Base-by-base conservation (phyloP, 108 stramenopile species). In the Nannochloropsis granulata region DNA sequence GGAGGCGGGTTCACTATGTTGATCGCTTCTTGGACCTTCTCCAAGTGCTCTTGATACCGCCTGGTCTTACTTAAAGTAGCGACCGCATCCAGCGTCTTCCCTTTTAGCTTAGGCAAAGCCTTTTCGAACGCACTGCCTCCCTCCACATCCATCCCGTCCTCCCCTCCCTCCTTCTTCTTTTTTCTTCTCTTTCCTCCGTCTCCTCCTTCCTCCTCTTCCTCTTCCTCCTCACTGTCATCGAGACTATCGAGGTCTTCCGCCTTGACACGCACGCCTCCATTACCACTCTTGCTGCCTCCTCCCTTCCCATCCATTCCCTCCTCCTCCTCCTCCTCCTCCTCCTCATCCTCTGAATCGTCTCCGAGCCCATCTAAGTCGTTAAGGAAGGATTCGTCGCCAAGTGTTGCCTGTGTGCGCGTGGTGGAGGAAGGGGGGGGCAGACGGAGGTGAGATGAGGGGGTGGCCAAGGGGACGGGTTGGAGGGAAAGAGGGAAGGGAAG, bases 1-100 rank as follows among this genome's bases (percentile, higher is more conserved):
- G 82, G 25, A 45, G 82, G 78, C 5, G 81, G 82, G 24, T 82
- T 43, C 78, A 83, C 86, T 42, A 82, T 43, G 78, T 78, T 83
- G 16, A 82, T 43, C 82, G 71, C 82, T 23, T 82, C 82, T 13
- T 78, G 24, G 7, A 86, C 82, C 23, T 83, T 82, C 24, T 23
- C 85, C 85, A 81, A 45, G 46, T 13, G 81, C 43, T 12, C 81
- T 21, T 34, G n/a, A 2, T 83, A 44, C 9, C 71, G 83, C 71
- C 21, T 21, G 1, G 78, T 83, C 19, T 43, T 43, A 13, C 78
- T 23, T 78, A 25, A 12, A 24, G 21, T 13, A 25, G 26, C 43
- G 25, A 19, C 24, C 1, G 10, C 78, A 23, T 43, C 42, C 24
- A 21, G 43, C 21, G 19, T 10, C 23, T 24, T 13, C 83, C 42